Evolutionary conservation across 23 red algal genomes (phyloP).

Genomic region (Chondrus crispus): DNA sequence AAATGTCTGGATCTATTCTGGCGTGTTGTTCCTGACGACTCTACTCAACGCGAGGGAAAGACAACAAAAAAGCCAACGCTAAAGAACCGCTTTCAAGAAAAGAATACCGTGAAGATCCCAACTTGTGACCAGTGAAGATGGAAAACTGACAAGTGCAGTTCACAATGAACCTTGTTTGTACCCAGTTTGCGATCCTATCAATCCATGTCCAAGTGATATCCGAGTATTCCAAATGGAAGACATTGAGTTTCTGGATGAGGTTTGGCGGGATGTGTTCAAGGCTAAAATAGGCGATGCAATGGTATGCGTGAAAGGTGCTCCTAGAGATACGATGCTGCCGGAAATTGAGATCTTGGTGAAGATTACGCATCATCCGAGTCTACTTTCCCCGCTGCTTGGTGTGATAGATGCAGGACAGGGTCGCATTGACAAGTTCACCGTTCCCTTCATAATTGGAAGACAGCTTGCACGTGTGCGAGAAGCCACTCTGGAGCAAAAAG

Average conservation of each 20-base stretch:
- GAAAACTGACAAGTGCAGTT: neutral
- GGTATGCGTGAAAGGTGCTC: neutral
- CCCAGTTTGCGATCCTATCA: neutral
- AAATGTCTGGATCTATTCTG: neutral
- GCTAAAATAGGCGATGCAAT: neutral
- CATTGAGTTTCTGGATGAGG: neutral
- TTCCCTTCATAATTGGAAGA: neutral
- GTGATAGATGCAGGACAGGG: neutral
- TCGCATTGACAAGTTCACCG: neutral
- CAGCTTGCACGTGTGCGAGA: too few species aligned
- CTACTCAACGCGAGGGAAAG: neutral
- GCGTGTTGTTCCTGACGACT: neutral
- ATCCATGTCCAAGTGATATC: neutral
- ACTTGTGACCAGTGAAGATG: neutral
- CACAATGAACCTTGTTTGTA: neutral
- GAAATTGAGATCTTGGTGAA: neutral
- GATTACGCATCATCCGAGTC: neutral
- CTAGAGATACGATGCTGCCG: neutral
- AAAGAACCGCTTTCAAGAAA: neutral
- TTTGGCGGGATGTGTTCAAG: constrained; percentile 4
- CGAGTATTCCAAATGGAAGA: neutral
- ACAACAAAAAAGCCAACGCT: neutral
- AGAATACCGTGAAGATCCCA: neutral
- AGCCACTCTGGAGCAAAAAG: too few species aligned
- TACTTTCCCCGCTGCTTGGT: neutral